Conservation (phyloP, 371 early-diverging fungal species). For the Mucor piriformis region DNA sequence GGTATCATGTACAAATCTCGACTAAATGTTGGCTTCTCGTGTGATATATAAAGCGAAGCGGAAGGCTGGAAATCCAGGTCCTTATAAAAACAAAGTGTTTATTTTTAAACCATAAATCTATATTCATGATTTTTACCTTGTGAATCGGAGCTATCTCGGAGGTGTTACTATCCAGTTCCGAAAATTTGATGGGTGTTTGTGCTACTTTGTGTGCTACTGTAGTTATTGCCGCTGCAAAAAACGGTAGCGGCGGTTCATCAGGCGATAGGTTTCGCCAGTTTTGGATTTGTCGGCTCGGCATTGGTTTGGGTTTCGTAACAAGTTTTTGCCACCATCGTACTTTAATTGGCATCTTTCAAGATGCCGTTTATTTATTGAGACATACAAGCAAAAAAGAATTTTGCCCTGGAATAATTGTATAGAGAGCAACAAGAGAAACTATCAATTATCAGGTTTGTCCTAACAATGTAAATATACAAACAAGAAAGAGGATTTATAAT, state of each 20-base stretch:
- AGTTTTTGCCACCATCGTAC: constrained; percentile 12
- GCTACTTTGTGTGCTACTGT: not conserved
- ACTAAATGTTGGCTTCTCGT: not conserved
- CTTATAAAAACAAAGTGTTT: too few species aligned
- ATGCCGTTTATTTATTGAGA: not conserved
- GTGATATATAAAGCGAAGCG: not conserved
- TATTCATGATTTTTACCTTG: constrained; percentile 7
- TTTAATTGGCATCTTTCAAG: constrained; percentile 8
- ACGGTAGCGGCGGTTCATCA: constrained; percentile 22
- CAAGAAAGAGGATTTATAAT: not conserved
- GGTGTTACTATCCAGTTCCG: not conserved
- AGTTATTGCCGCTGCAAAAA: too few species aligned
- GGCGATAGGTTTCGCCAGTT: constrained; percentile 26
- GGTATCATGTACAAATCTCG: constrained; percentile 17
- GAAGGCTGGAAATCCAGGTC: constrained; percentile 4
- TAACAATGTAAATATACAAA: too few species aligned
- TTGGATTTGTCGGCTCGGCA: not conserved
- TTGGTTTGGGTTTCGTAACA: not conserved
- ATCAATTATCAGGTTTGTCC: too few species aligned
- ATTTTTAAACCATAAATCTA: too few species aligned
- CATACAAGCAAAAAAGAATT: not conserved
- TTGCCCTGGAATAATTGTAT: not conserved
- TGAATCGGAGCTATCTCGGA: constrained; percentile 19
- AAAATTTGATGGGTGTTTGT: constrained; percentile 13
- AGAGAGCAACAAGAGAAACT: not conserved